Base-by-base conservation (phyloP, 345 rosid genomes). In the Trapa bicornis region DNA sequence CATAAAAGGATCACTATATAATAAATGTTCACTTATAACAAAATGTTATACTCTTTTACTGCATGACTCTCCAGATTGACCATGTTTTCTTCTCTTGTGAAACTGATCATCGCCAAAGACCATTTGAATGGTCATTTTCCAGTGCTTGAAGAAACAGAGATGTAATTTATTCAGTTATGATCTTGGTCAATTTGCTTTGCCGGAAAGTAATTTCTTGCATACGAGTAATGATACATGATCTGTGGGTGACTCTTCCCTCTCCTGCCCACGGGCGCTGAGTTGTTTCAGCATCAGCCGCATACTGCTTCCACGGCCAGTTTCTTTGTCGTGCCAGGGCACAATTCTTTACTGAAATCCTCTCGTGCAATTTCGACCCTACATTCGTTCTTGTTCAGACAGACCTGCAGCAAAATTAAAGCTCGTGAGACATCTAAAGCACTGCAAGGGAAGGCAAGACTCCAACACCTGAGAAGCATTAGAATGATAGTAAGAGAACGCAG, bases 301-400 rank as follows among this genome's bases (percentile, higher is more conserved):
- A 53, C 68, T 70, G 81, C 91, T 77, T 86, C 87, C 11, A 81
- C 72, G 0, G 80, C 77, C 4, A 86, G 80, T 75, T 67, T 75
- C 80, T 69, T 80, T 22, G 50, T 70, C 4, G 52, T 67, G 41
- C 76, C 79, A 0, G 65, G 70, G 69, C 85, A 86, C 47, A 67
- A 61, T 14, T 74, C 68, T 58, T 64, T 75, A 39, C 70, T 42
- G 65, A 86, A 86, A 48, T 74, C 80, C 65, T 75, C 84, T 60
- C 65, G 77, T 15, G 77, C 54, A 53, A 80, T 67, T 65, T 80
- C 76, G 37, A 86, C 61, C 8, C 67, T 62, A 58, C 91, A 82
- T 63, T 84, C 82, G 37, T 67, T 79, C 66, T 72, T 78, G 69
- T 75, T 76, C 7, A 82, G 66, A 68, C 87, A 86, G 11, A 67